Conservation (phyloP, 176 grass and related monocot species). For the Leersia perrieri region DNA sequence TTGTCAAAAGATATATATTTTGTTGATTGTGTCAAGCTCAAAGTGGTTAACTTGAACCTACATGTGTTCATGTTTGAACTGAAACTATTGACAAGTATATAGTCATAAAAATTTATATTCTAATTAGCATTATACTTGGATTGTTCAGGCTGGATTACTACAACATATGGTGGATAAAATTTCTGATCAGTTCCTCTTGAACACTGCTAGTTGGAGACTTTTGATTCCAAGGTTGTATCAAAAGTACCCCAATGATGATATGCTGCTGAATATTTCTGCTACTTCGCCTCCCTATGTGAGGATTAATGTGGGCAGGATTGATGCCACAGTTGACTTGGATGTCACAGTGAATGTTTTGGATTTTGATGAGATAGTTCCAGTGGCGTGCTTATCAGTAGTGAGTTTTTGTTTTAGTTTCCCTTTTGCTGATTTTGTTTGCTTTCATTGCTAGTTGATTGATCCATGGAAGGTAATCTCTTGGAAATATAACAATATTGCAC, state of each 20-base stretch:
- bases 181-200: constrained; percentile 79
- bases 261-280: constrained; percentile 80
- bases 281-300: constrained; percentile 61
- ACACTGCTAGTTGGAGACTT: constrained; percentile 83
- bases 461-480: not conserved
- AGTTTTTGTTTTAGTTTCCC: constrained; percentile 14
- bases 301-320: constrained; percentile 65
- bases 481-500: not conserved
- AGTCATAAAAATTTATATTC: not conserved
- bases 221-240: constrained; percentile 76
- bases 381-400: constrained; percentile 82
- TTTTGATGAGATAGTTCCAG: constrained; percentile 56
- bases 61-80: constrained; percentile 5
- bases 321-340: constrained; percentile 65
- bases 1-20: not conserved
- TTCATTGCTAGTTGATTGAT: constrained; percentile 8
- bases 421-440: constrained; percentile 1
- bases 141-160: constrained; percentile 74
- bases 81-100: not conserved
- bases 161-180: constrained; percentile 72
- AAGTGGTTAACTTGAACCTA: not conserved
- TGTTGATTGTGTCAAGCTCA: not conserved
- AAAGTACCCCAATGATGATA: constrained; percentile 72
- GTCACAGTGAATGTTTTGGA: constrained; percentile 66
- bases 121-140: constrained; percentile 19